A percentile compares a stretch with the other conserved stretches of the same genome.
Conservation (phyloP, 495 filamentous ascomycete species). For the Neurospora intermedia region DNA sequence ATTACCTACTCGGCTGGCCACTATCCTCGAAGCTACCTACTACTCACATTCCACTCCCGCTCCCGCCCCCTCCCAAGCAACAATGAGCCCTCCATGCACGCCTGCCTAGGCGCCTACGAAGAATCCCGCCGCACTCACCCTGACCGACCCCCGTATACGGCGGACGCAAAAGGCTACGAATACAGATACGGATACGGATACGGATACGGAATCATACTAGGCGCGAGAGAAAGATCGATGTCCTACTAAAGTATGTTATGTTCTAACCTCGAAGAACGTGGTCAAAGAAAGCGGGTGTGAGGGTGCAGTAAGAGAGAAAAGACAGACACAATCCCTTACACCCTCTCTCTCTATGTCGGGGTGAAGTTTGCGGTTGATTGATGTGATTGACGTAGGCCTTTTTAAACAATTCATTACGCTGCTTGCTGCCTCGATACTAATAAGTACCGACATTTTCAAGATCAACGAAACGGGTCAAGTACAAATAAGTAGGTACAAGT, state of each 20-base stretch:
- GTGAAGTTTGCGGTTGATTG: background rate
- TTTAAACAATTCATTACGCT: no score
- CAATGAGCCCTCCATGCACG: no score
- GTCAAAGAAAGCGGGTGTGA: no score
- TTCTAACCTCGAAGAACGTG: background rate
- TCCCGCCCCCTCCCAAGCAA: background rate
- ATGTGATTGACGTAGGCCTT: background rate
- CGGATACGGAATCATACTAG: background rate
- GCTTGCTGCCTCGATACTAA: no score
- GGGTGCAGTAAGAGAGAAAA: background rate
- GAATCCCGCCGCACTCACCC: background rate
- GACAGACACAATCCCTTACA: no score
- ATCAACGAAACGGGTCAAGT: no score
- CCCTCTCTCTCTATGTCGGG: no score
- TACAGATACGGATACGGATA: background rate
- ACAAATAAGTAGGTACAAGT: no score
- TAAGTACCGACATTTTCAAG: no score
- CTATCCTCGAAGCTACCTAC: background rate
- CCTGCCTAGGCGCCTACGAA: background rate
- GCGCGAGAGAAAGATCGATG: background rate
- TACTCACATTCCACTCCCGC: background rate
- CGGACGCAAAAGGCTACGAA: background rate
- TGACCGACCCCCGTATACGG: background rate
- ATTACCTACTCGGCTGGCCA: no score
- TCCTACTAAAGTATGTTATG: background rate